phyloP scores from a whole-genome alignment of 257 asterid genomes.

The Solanum chmielewskii region DNA sequence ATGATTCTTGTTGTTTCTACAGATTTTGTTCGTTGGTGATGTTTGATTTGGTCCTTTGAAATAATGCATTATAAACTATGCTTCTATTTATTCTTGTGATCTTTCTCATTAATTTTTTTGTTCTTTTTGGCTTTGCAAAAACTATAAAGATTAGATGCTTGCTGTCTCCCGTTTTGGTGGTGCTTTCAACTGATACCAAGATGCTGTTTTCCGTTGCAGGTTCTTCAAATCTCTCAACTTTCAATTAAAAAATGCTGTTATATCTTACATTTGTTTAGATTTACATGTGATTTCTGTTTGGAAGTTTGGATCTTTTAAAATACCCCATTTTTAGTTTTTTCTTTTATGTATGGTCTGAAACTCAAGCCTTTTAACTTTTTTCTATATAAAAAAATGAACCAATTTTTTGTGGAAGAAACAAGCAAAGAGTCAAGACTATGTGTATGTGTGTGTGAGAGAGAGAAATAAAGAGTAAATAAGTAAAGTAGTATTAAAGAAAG shows the following conservation, averaged over 20 bases:
- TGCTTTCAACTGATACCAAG: conserved; percentile 52
- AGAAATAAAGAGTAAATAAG: conserved; percentile 11
- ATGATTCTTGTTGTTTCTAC: conserved; percentile 30
- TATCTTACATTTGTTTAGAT: conserved; percentile 22
- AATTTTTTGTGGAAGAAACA: background rate
- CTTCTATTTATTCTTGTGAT: conserved; percentile 13
- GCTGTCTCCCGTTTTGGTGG: conserved; percentile 59
- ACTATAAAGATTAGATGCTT: conserved; percentile 51
- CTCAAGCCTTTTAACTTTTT: background rate
- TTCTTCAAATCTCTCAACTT: conserved; percentile 5
- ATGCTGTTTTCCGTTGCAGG: conserved; percentile 78
- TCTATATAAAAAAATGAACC: background rate
- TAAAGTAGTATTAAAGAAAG: conserved; percentile 12
- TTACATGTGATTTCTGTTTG: conserved; percentile 16
- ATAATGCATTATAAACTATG: background rate
- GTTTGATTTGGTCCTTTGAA: conserved; percentile 6
- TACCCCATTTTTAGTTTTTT: conserved; percentile 23
- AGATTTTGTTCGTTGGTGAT: conserved; percentile 36
- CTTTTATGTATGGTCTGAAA: conserved; percentile 2
- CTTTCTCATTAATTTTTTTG: background rate
- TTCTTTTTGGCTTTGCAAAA: conserved; percentile 20
- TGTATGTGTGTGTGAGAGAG: background rate
- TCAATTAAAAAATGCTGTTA: conserved; percentile 13
- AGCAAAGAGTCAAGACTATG: background rate
- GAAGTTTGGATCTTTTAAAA: conserved; percentile 21